Conservation (phyloP, 2,329 filamentous ascomycete genomes). For the Exophiala sideris region DNA sequence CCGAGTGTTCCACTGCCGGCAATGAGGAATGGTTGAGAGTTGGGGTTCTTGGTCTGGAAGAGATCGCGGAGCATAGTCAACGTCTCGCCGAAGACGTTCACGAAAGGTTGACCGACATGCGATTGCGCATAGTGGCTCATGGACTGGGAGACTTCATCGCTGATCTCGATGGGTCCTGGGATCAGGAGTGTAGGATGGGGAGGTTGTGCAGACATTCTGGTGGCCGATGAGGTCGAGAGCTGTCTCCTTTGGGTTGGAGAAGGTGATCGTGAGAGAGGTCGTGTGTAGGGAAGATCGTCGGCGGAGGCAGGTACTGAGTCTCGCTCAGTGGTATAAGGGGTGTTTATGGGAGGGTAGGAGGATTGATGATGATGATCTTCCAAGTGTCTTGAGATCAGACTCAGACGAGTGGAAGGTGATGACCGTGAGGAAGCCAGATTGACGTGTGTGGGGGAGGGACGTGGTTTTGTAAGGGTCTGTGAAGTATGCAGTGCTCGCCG, state of each 20-base stretch:
- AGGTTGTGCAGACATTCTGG: conserved; percentile 43
- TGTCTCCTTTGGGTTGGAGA: conserved; percentile 17
- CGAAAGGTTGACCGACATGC: conserved; percentile 85
- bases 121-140: conserved; percentile 58
- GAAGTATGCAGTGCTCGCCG: conserved; percentile 2
- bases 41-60: conserved; percentile 81
- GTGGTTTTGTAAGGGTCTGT: background rate
- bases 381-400: conserved; percentile 61
- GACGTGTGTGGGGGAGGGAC: conserved; percentile 30
- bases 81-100: conserved; percentile 85
- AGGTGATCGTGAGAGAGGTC: conserved; percentile 11
- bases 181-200: conserved; percentile 78
- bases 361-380: conserved; percentile 41
- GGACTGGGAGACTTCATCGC: conserved; percentile 26
- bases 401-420: conserved; percentile 47
- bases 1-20: conserved; percentile 93
- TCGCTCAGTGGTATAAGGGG: conserved; percentile 61
- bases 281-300: conserved; percentile 54
- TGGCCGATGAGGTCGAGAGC: conserved; percentile 21
- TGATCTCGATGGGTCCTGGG: conserved; percentile 63
- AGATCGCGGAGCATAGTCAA: conserved; percentile 84
- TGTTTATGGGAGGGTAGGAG: conserved; percentile 56
- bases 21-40: conserved; percentile 86
- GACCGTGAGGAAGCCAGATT: conserved; percentile 49
- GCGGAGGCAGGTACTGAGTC: conserved; percentile 42